phyloP scores from a whole-genome alignment of 2,329 filamentous ascomycete species.

The Monilinia polystroma region DNA sequence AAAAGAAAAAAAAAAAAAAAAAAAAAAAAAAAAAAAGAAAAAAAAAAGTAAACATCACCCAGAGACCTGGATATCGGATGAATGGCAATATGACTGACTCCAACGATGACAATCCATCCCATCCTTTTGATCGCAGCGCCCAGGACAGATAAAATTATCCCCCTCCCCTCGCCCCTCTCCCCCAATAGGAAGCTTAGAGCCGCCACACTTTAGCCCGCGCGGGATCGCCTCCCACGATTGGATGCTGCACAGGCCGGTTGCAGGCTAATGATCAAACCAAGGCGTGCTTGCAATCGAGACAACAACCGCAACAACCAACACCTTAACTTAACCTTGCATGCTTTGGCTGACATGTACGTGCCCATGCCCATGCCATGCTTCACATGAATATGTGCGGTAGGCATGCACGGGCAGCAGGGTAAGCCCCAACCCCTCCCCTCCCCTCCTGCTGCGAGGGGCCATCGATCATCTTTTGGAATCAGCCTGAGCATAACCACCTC shows the following conservation, averaged over 20 bases:
- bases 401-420: background rate
- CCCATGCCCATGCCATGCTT: background rate
- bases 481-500: background rate
- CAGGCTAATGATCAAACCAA: background rate
- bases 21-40: no score
- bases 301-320: no score
- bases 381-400: background rate
- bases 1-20: background rate
- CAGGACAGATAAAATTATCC: no score
- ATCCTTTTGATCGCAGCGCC: no score
- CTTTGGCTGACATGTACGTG: background rate
- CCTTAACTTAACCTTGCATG: background rate
- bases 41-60: constrained; percentile 3
- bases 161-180: no score
- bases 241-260: background rate
- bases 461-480: background rate
- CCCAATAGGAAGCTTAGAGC: background rate
- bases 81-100: no score
- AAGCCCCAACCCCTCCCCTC: background rate
- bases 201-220: background rate
- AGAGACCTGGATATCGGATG: background rate
- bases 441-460: constrained; percentile 5
- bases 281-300: no score
- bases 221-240: background rate
- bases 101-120: no score